Base-by-base conservation (phyloP, 1,284 basidiomycete genomes). In the Puccinia novopanici region DNA sequence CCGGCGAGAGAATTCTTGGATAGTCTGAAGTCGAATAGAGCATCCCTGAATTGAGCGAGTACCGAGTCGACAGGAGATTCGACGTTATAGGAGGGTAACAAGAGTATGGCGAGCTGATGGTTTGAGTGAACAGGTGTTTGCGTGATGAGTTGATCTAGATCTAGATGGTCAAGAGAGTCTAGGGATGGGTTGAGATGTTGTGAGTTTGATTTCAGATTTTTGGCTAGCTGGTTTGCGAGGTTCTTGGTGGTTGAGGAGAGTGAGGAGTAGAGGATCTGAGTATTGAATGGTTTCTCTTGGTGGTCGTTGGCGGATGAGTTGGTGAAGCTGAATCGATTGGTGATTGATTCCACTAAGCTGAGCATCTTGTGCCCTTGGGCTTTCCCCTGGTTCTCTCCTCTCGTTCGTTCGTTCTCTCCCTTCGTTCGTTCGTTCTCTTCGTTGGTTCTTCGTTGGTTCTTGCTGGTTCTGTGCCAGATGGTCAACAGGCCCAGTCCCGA, bases 31-130 rank as follows among this genome's bases (percentile, higher is more conserved):
- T 80, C 78, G 59, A 63, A 73, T 3, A 80, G 40, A n/a, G 78
- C 68, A 48, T 80, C 70, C 55, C 48, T 50, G 59, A 80, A 73
- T 63, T 72, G 68, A 42, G 68, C 30, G 2, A 80, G 68, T 45
- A 73, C 27, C 59, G 78, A 80, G 72, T 80, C 70, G 15, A 80
- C 70, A 10, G 78, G 78, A 17, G 78, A 80, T n/a, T 80, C 70
- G 34, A 73, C 68, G 48, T 80, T 80, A 34, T 80, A 80, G 34
- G 78, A 80, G 24, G 78, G 78, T 40, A 80, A 55, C 15, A 71
- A 22, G 70, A 73, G 55, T n/a, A 73, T 55, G 17, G 48, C 70
- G 8, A 73, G 52, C 27, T 73, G 45, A 55, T 73, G 27, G 30
- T n/a, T 73, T 22, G 70, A 54, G 40, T 73, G n/a, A 12, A 40